A percentile compares a stretch with the other conserved stretches of the same genome.
These are phyloP conservation scores for Pseudogymnoascus verrucosus DNA, from an alignment of 2,329 filamentous ascomycete genomes.

Conservation along the genomic window DNA sequence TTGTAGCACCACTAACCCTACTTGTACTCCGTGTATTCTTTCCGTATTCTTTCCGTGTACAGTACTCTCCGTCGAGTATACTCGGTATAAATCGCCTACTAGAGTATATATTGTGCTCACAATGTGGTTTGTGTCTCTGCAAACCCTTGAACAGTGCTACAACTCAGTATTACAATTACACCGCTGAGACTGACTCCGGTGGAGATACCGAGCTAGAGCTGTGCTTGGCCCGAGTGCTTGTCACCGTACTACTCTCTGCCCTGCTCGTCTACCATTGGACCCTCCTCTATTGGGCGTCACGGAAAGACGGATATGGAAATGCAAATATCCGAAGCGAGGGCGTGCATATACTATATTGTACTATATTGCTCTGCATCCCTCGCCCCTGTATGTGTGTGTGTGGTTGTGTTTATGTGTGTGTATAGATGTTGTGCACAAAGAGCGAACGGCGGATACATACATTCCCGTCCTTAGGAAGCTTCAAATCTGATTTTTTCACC, in stretches of 20 bases:
- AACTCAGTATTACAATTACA: background rate
- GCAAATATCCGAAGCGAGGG: background rate
- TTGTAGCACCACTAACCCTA: background rate
- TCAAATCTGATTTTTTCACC: background rate
- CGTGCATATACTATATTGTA: background rate
- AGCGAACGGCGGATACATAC: background rate
- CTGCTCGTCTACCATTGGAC: background rate
- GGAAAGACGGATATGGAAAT: background rate
- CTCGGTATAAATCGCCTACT: background rate
- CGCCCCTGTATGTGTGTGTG: background rate
- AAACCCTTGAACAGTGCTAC: background rate
- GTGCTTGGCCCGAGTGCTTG: background rate
- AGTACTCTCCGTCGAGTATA: background rate
- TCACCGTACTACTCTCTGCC: background rate
- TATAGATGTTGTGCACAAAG: background rate
- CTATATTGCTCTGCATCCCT: background rate
- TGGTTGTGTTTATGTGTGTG: too few relatives aligned
- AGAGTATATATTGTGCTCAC: background rate
- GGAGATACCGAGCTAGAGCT: background rate
- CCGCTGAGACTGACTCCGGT: background rate
- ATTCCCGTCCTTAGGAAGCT: background rate
- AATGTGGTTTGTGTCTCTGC: background rate
- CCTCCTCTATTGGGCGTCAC: background rate
- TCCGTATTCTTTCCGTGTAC: background rate
- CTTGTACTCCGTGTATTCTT: background rate